Evolutionary conservation across 805 yeast genomes (phyloP).

Genomic region (Komagataella kurtzmanii): DNA sequence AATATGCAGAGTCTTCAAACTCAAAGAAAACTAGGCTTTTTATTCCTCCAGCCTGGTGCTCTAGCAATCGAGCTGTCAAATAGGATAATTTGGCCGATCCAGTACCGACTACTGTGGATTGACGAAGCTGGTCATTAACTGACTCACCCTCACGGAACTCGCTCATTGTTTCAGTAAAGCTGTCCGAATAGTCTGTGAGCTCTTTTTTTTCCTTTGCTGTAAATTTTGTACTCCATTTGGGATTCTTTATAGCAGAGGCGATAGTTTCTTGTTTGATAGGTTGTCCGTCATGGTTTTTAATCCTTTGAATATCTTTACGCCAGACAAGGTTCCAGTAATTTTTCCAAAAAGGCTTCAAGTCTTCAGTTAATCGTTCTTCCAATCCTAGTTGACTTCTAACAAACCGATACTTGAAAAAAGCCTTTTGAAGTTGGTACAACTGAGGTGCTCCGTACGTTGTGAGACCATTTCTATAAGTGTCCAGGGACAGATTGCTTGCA

Average conservation of each 20-base stretch:
- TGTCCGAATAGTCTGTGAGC: conserved; percentile 5
- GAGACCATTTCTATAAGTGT: conserved; percentile 18
- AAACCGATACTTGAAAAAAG: conserved; percentile 39
- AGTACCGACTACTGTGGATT: conserved; percentile 40
- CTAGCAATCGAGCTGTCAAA: conserved; percentile 36
- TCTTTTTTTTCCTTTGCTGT: conserved; percentile 2
- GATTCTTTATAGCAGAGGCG: conserved; percentile 11
- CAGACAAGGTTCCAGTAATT: conserved; percentile 33
- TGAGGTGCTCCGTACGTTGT: conserved; percentile 52
- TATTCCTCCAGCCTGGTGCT: conserved; percentile 29
- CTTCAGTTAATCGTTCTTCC: conserved; percentile 16
- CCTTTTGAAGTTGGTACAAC: conserved; percentile 33
- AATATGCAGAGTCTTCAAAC: conserved; percentile 59
- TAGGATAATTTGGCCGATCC: conserved; percentile 55
- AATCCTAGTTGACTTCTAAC: conserved; percentile 17
- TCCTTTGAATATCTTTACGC: conserved; percentile 21
- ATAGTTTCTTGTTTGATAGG: conserved; percentile 18
- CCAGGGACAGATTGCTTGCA: conserved; percentile 24
- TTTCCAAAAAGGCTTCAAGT: conserved; percentile 35
- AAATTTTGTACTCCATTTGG: conserved; percentile 12
- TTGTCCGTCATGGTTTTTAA: conserved; percentile 22
- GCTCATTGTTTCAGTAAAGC: conserved; percentile 13
- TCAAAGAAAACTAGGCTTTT: conserved; percentile 58
- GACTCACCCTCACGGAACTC: not conserved
- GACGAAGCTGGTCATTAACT: not conserved